A percentile compares a stretch with the other conserved stretches of the same genome.
phyloP scores from a whole-genome alignment of 225 moss, liverwort and hornwort genomes.

The Takakia lepidozioides region DNA sequence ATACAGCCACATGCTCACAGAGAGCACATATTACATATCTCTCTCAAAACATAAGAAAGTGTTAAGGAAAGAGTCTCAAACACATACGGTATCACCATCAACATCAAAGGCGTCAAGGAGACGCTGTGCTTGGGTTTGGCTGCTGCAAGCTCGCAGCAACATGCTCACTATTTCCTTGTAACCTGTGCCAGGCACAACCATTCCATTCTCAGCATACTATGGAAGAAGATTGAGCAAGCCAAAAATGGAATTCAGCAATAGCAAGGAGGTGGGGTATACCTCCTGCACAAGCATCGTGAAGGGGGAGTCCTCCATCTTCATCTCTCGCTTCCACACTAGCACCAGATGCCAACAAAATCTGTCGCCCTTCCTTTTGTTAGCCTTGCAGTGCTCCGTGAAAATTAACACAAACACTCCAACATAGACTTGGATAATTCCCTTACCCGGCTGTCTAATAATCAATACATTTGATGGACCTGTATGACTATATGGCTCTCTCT shows the following conservation, averaged over 20 bases:
- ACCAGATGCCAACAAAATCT: conserved; percentile 57
- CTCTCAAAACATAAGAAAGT: no score
- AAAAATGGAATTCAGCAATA: neutral
- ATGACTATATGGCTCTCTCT: no score
- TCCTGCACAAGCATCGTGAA: conserved; percentile 64
- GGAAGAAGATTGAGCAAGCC: neutral
- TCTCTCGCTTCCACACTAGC: conserved; percentile 52
- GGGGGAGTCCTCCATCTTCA: conserved; percentile 50
- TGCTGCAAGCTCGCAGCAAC: conserved; percentile 36
- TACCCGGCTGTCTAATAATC: no score
- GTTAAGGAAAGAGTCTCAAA: no score
- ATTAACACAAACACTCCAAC: no score
- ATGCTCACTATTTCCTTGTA: conserved; percentile 43
- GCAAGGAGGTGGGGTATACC: conserved; percentile 15
- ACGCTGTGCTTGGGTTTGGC: conserved; percentile 39
- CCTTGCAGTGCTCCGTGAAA: no score
- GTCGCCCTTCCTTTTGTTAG: conserved; percentile 15
- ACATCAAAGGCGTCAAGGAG: conserved; percentile 42
- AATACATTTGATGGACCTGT: no score
- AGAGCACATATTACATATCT: no score
- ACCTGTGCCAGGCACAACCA: conserved; percentile 16
- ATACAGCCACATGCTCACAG: no score
- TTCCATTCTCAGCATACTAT: no score
- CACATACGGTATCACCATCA: conserved; percentile 50
- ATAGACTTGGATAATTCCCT: no score